Conservation (phyloP, 768 basidiomycete genomes). For the Termitomyces bulborhizus region DNA sequence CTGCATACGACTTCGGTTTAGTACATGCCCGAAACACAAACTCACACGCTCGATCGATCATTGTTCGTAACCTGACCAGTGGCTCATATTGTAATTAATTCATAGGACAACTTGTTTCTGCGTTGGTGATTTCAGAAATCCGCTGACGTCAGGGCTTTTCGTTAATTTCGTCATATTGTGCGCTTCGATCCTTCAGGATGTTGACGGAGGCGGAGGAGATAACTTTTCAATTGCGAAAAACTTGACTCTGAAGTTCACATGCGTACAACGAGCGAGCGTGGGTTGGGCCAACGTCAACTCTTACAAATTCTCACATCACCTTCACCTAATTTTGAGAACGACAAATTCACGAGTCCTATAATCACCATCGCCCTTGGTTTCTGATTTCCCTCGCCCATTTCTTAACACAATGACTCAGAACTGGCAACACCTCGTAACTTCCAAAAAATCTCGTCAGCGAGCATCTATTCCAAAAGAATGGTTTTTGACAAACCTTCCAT, state of each 20-base stretch:
- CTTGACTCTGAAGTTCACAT: background rate
- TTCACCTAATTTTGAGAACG: background rate
- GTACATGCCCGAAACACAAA: background rate
- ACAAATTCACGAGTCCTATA: background rate
- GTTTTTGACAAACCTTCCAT: conserved; percentile 43
- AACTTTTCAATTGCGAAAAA: background rate
- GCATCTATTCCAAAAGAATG: conserved; percentile 61
- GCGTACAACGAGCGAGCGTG: background rate
- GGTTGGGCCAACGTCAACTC: background rate
- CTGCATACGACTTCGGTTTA: background rate
- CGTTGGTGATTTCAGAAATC: background rate
- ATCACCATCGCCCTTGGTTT: background rate
- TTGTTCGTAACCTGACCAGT: background rate
- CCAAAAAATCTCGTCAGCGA: conserved; percentile 48
- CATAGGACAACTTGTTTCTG: background rate
- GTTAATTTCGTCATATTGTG: background rate
- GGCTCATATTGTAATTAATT: background rate
- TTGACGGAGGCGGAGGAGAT: no score
- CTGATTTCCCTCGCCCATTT: no score
- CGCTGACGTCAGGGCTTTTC: no score
- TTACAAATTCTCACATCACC: background rate
- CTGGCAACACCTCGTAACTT: conserved; percentile 50
- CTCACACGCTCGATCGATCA: background rate
- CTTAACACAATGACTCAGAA: conserved; percentile 18
- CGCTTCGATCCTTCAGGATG: background rate